Evolutionary conservation across 306 rosid genomes (phyloP), one percentile per base, ranked within the genome.

Genomic region (Prunus padus): DNA sequence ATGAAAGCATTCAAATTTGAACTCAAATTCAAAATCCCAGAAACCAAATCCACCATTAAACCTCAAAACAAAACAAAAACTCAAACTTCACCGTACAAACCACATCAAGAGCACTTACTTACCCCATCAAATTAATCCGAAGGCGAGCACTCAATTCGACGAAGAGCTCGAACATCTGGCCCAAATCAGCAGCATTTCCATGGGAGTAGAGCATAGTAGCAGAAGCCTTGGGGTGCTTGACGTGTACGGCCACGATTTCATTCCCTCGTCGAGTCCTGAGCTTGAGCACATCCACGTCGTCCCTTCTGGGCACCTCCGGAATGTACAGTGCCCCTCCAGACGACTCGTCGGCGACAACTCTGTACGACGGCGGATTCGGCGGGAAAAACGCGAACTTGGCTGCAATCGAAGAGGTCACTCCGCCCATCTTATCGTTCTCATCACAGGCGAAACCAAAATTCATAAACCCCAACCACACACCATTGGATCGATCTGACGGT

Each of bases 371-470:
- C 40, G 98, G 98, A 25, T 72, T 91, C 4, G 98, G 98, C 74
- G 98, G 98, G 71, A 93, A 93, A 79, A 93, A 93, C 26, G 98
- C 98, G 84, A 93, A 91, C 76, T 93, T 93, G 66, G 98, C 96
- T 61, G 98, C 98, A 80, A 93, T 93, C 50, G 98, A 91, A 73
- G 98, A 93, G 50, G 98, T 91, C 49, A 93, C 93, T 86, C 98
- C 98, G 79, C 98, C 98, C 97, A 91, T 82, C 65, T 72, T 81
- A 76, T 69, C 50, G 66, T 57, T 23, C 78, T 82, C 86, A 76
- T 81, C 81, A 81, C 77, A 83, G 49, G 81, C 71, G 11, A 31
- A 61, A 5, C 12, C 74, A 19, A 70, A 69, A 77, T 50, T 86
- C 92, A 91, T 84, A 86, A 76, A 75, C 61, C 25, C 75, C 76